These are phyloP conservation scores for Colletotrichum sp. DNA, from an alignment of 2,329 filamentous ascomycete species.

Conservation along the genomic window DNA sequence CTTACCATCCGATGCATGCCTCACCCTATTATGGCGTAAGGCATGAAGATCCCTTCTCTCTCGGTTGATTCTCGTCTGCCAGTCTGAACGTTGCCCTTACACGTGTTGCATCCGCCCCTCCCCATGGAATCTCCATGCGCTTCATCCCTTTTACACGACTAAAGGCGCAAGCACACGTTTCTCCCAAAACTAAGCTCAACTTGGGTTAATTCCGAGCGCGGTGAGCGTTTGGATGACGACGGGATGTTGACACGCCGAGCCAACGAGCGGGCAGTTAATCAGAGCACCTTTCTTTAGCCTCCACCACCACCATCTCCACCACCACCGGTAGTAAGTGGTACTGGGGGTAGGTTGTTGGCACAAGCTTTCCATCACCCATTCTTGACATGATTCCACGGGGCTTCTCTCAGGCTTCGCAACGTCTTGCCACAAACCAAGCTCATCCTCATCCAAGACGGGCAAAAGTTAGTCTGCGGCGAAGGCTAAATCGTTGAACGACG, in stretches of 20 bases:
- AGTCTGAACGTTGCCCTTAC: not conserved
- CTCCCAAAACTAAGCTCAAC: not conserved
- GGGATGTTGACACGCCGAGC: not conserved
- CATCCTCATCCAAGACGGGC: not conserved
- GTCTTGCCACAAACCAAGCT: not conserved
- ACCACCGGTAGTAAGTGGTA: not conserved
- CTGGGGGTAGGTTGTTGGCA: too few relatives aligned
- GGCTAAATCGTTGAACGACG: not conserved
- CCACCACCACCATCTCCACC: not conserved
- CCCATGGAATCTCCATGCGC: not conserved
- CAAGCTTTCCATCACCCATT: not conserved
- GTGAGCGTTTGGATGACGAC: constrained; percentile 6
- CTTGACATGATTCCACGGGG: not conserved
- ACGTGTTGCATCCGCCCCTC: not conserved
- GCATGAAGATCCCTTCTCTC: not conserved
- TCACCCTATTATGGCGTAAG: not conserved
- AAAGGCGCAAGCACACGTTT: not conserved
- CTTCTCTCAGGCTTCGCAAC: not conserved
- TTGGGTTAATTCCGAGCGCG: not conserved
- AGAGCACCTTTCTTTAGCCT: not conserved
- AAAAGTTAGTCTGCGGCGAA: not conserved
- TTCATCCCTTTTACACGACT: not conserved
- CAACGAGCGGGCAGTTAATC: not conserved
- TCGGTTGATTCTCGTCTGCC: not conserved
- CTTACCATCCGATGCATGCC: not conserved